These are phyloP conservation scores for Trichoderma breve DNA, from an alignment of 2,329 filamentous ascomycete species.

Conservation along the genomic window DNA sequence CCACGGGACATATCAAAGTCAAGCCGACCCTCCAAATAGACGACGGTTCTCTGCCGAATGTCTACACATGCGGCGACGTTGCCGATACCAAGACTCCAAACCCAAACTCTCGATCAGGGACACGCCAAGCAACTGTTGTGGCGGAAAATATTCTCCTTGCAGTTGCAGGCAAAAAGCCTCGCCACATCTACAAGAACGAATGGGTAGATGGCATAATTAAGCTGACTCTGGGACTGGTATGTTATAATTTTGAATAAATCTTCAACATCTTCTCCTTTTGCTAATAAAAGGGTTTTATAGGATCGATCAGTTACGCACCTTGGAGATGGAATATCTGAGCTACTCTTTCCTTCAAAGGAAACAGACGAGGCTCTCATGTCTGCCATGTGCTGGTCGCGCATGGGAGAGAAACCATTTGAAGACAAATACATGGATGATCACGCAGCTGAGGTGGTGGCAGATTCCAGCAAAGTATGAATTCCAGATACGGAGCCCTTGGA, in stretches of 20 bases:
- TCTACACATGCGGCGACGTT: constrained; percentile 66
- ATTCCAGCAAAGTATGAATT: not conserved
- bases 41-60: constrained; percentile 46
- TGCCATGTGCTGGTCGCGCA: constrained; percentile 40
- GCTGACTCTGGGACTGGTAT: constrained; percentile 52
- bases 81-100: constrained; percentile 47
- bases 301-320: constrained; percentile 45
- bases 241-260: constrained; percentile 11
- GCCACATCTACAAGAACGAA: constrained; percentile 40
- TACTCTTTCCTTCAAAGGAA: constrained; percentile 42
- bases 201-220: constrained; percentile 53
- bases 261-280: not conserved
- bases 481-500: not conserved
- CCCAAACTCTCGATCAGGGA: constrained; percentile 55
- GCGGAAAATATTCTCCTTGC: constrained; percentile 53
- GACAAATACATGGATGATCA: constrained; percentile 30
- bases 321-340: constrained; percentile 42
- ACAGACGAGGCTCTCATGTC: constrained; percentile 46
- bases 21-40: constrained; percentile 56
- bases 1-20: constrained; percentile 52
- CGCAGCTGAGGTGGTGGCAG: not conserved
- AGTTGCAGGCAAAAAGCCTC: constrained; percentile 41
- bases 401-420: constrained; percentile 47
- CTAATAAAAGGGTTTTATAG: constrained; percentile 29
- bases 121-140: constrained; percentile 51